Conservation (phyloP, 495 filamentous ascomycete species). For the Penicillium canariense region DNA sequence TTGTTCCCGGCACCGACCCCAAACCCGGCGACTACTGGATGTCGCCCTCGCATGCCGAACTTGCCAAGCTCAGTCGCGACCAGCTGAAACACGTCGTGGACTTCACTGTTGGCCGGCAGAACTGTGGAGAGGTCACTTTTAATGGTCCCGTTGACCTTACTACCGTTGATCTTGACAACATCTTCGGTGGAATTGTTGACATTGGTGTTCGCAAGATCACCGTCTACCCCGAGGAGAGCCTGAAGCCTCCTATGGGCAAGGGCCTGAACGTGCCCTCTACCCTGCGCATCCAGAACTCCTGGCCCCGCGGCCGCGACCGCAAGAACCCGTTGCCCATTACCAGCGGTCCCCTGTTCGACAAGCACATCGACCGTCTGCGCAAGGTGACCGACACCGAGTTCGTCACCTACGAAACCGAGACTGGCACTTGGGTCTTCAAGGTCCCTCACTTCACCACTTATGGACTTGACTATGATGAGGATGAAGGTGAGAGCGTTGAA, state of each 20-base stretch:
- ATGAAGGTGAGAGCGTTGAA: conserved; percentile 55
- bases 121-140: conserved; percentile 77
- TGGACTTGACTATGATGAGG: conserved; percentile 83
- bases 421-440: conserved; percentile 84
- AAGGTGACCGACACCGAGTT: conserved; percentile 77
- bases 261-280: conserved; percentile 88
- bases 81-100: conserved; percentile 67
- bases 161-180: conserved; percentile 63
- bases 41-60: conserved; percentile 65
- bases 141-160: conserved; percentile 78
- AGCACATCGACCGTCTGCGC: conserved; percentile 79
- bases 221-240: conserved; percentile 71
- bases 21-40: conserved; percentile 81
- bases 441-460: conserved; percentile 97
- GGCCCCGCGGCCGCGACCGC: conserved; percentile 70
- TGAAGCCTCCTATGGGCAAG: conserved; percentile 78
- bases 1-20: conserved; percentile 48
- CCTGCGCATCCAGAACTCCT: conserved; percentile 84
- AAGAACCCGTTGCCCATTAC: conserved; percentile 51
- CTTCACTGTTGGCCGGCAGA: conserved; percentile 78
- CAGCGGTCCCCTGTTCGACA: conserved; percentile 60
- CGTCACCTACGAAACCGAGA: conserved; percentile 69
- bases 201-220: conserved; percentile 74
- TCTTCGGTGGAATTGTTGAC: conserved; percentile 70
- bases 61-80: conserved; percentile 69